Conservation (phyloP, 2,329 filamentous ascomycete genomes). For the Exophiala bonariae region DNA sequence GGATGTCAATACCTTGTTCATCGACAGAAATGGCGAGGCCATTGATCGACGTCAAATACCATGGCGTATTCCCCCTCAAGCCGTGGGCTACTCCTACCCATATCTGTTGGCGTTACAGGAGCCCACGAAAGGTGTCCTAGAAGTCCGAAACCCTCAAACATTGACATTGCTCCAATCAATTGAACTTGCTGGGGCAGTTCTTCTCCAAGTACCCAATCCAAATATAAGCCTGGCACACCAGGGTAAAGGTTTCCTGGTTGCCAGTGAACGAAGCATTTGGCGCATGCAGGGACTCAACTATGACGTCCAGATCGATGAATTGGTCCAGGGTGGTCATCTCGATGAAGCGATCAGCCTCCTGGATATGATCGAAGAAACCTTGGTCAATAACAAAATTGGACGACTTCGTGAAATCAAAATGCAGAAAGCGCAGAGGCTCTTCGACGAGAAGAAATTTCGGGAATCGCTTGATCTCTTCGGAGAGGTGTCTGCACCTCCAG, state of each 20-base stretch:
- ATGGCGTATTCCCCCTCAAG: slow-evolving; percentile 84
- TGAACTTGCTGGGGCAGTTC: slow-evolving; percentile 74
- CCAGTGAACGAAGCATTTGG: slow-evolving; percentile 90
- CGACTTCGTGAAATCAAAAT: slow-evolving; percentile 85
- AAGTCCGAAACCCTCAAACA: slow-evolving; percentile 90
- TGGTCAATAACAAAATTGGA: slow-evolving; percentile 78
- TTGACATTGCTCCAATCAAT: slow-evolving; percentile 87
- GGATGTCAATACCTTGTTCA: slow-evolving; percentile 93
- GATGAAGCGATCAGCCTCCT: slow-evolving; percentile 93
- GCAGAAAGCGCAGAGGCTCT: slow-evolving; percentile 82
- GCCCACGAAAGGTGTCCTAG: slow-evolving; percentile 77
- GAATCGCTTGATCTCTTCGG: slow-evolving; percentile 89
- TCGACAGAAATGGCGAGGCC: slow-evolving; percentile 78
- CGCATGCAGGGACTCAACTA: slow-evolving; percentile 94
- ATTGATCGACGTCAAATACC: slow-evolving; percentile 85
- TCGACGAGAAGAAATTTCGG: slow-evolving; percentile 77
- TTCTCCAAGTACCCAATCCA: slow-evolving; percentile 88
- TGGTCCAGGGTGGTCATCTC: slow-evolving; percentile 71
- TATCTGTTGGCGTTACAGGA: slow-evolving; percentile 87
- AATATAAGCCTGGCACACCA: slow-evolving; percentile 93
- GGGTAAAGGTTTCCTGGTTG: slow-evolving; percentile 91
- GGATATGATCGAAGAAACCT: slow-evolving; percentile 85
- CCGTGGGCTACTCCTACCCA: slow-evolving; percentile 93
- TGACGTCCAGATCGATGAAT: slow-evolving; percentile 80
- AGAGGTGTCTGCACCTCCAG: slow-evolving; percentile 84